phyloP scores from a whole-genome alignment of 1,284 basidiomycete species.

The Ustilago shanxiensis region DNA sequence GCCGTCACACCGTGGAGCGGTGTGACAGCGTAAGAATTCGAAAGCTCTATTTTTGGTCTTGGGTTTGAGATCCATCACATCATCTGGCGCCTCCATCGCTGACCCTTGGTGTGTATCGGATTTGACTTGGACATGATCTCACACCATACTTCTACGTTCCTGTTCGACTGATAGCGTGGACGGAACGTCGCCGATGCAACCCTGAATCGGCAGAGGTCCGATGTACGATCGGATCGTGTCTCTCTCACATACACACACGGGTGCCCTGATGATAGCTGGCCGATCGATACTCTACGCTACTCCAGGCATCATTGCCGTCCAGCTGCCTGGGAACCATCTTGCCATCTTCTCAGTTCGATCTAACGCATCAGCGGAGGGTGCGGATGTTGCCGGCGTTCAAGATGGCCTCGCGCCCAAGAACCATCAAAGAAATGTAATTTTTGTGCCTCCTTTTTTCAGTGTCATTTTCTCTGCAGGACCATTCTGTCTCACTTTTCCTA shows the following conservation, averaged over 20 bases:
- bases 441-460: not conserved
- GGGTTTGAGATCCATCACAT: not conserved
- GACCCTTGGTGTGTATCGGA: too few species aligned
- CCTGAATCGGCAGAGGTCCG: not conserved
- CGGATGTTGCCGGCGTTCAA: not conserved
- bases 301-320: not conserved
- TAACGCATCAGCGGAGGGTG: too few species aligned
- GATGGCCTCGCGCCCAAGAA: too few species aligned
- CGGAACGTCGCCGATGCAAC: not conserved
- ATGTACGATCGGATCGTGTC: not conserved
- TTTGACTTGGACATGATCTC: too few species aligned
- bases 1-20: too few species aligned
- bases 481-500: not conserved
- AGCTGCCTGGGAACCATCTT: not conserved
- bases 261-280: too few species aligned
- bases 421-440: not conserved
- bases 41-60: constrained; percentile 1
- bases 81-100: not conserved
- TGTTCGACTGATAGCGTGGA: too few species aligned
- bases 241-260: not conserved
- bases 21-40: not conserved
- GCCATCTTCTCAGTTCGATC: too few species aligned
- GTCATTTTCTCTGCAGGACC: not conserved
- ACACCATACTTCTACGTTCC: too few species aligned
- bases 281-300: not conserved